phyloP scores from a whole-genome alignment of 1,284 basidiomycete genomes.

The Ceraceosorus guamensis region DNA sequence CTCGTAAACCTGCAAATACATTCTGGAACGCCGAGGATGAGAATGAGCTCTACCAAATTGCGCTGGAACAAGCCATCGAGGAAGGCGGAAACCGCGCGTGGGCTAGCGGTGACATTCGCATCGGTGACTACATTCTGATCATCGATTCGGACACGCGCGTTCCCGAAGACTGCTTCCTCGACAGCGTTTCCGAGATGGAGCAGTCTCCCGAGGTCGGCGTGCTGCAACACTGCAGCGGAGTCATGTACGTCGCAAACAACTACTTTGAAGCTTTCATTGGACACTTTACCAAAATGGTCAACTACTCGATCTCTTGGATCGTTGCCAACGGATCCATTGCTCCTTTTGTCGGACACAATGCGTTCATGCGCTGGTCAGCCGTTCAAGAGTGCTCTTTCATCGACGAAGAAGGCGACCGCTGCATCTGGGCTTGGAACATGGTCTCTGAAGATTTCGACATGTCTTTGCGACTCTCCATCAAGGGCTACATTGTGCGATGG shows the following conservation, averaged over 20 bases:
- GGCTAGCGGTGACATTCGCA: constrained; percentile 26
- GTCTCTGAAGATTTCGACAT: constrained; percentile 78
- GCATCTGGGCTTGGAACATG: constrained; percentile 72
- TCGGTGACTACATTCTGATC: constrained; percentile 34
- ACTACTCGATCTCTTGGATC: constrained; percentile 49
- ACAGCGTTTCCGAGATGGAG: constrained; percentile 72
- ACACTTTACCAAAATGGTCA: constrained; percentile 55
- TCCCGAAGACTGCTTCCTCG: constrained; percentile 74
- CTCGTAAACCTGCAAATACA: constrained; percentile 6
- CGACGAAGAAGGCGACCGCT: constrained; percentile 62
- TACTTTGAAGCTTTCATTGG: constrained; percentile 81
- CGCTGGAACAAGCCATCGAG: constrained; percentile 51
- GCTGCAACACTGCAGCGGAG: constrained; percentile 70
- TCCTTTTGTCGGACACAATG: constrained; percentile 81
- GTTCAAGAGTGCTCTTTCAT: constrained; percentile 70
- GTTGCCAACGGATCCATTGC: constrained; percentile 50
- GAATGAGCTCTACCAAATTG: constrained; percentile 17
- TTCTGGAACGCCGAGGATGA: constrained; percentile 23
- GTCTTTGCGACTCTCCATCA: constrained; percentile 53
- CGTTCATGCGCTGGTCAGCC: constrained; percentile 75
- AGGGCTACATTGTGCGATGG: constrained; percentile 69
- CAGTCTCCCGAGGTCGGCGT: constrained; percentile 71
- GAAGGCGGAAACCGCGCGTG: constrained; percentile 46
- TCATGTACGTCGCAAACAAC: constrained; percentile 76
- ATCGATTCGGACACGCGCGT: constrained; percentile 74